Evolutionary conservation across 2,329 filamentous ascomycete genomes (phyloP), one percentile per base, ranked within the genome.

Genomic region (Colletotrichum liriopes): DNA sequence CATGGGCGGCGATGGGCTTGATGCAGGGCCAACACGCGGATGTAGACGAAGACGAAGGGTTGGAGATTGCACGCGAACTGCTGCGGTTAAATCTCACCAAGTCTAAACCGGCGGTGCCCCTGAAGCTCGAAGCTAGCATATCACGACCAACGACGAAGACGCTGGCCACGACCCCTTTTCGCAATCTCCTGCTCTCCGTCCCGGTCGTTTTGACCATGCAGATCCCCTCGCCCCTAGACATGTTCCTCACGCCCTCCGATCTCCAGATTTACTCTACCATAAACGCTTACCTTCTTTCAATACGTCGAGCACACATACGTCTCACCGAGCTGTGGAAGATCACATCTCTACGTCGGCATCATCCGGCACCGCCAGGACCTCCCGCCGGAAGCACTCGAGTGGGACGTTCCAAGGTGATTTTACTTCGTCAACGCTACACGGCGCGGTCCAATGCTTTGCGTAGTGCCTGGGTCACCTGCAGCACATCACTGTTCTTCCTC

Each of bases 261-360:
- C 83, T 97, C 14, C 89, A 93, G 60, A 89, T 90, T 0, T 99
- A 98, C 81, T 93, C 94, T 0, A 88, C 88, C n/a, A 92, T 98
- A 73, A 95, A 97, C 80, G 89, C 94, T 1, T 98, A 98, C 77
- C 88, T 99, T 0, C 85, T 98, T 12, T 93, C 94, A 0, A 91
- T 98, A 74, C 92, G 94, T 64, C 91, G 95, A 70, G 94, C 95
- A 3, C 95, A 98, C 79, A 90, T 98, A 20, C 92, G 93, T 47
- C 87, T 98, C 1, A 93, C 94, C 1, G 91, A 94, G 75, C 84
- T 98, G 1, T 98, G 96, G 95, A 95, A 94, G 79, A 92, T 93
- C 73, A 94, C 92, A 6, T 90, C 91, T 1, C 88, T 97, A 60
- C 90, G 96, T 59, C 89, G 93, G 75, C 92, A 93, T 75, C 90